Base-by-base conservation (phyloP, 2,329 filamentous ascomycete species). In the Ascocoryne sarcoides region DNA sequence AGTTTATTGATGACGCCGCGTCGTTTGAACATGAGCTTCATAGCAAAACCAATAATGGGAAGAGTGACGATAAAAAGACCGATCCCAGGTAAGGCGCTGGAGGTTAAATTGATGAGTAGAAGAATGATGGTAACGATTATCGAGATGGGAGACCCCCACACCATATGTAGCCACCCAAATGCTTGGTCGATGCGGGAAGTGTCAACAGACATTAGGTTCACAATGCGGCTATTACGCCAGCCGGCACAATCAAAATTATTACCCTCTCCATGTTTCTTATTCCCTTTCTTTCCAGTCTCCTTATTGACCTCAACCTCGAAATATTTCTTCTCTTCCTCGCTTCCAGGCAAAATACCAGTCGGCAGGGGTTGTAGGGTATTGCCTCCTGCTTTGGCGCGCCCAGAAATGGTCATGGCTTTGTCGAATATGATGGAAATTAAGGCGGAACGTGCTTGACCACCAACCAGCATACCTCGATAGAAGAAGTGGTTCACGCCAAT, bases 121-220 rank as follows among this genome's bases (percentile, higher is more conserved):
- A 96, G 66, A n/a, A 82, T 72, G 10, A 95, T 71, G 0, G 88
- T 90, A 48, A 95, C 69, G 36, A 92, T 58, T 43, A 88, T 81
- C 15, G 82, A 71, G 29, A 95, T 66, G 0, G 90, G 89, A 0
- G 85, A 77, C 1, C 85, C 86, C 92, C 92, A 96, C 14, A 84
- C 68, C 66, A 95, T 75, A 60, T 96, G 92, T 62, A 95, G 90
- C 62, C 95, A 73, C 30, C 85, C 87, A 30, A 76, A 86, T 1
- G 88, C 88, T 58, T 88, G 83, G 54, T 96, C 89, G 45, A 96
- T 71, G 50, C 90, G 86, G 62, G 94, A 93, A 0, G 89, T 92
- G 58, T 96, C 90, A 32, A 92, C 87, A 46, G 86, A 90, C 89
- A 96, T 95, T 52, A 96, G 60, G 51, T 93, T 94, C 58, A 92